These are phyloP conservation scores for Polyporus tsugae DNA, from an alignment of 1,284 basidiomycete species.

Conservation along the genomic window DNA sequence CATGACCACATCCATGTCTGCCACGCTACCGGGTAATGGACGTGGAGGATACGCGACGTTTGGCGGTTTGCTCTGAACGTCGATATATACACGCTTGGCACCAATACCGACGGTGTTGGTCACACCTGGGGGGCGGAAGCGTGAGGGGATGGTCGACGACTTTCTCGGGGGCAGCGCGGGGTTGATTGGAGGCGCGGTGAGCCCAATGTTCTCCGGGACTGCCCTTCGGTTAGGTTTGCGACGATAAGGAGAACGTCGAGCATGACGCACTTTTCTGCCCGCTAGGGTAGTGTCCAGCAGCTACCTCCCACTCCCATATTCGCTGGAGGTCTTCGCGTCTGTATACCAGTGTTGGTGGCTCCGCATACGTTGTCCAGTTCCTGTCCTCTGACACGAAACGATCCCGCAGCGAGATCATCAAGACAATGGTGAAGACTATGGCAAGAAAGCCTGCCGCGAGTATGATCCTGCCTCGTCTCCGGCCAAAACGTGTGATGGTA, in stretches of 20 bases:
- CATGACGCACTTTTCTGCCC: conserved; percentile 68
- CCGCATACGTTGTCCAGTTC: conserved; percentile 71
- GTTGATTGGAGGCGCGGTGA: conserved; percentile 69
- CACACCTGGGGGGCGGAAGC: conserved; percentile 47
- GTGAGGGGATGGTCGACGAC: conserved; percentile 52
- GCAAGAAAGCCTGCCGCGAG: conserved; percentile 57
- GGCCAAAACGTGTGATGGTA: conserved; percentile 64
- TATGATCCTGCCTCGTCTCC: conserved; percentile 60
- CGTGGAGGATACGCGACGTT: conserved; percentile 81
- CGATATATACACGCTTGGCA: conserved; percentile 79
- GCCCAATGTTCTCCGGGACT: conserved; percentile 80
- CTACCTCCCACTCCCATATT: conserved; percentile 95
- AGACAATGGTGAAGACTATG: conserved; percentile 54
- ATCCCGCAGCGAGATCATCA: conserved; percentile 62
- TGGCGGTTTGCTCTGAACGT: conserved; percentile 65
- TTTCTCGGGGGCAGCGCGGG: conserved; percentile 71
- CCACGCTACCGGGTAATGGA: conserved; percentile 82
- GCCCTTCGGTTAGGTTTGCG: conserved; percentile 16
- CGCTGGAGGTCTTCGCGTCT: conserved; percentile 80
- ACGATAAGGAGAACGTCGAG: conserved; percentile 10
- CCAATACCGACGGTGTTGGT: conserved; percentile 70
- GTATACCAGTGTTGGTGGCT: conserved; percentile 84
- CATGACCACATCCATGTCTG: conserved; percentile 90
- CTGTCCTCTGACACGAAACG: conserved; percentile 65
- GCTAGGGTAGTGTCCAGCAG: conserved; percentile 92